Percentiles rank a stretch among this genome's conserved stretches.
Conservation (phyloP, 2,329 filamentous ascomycete species). For the Lojkania enalia region DNA sequence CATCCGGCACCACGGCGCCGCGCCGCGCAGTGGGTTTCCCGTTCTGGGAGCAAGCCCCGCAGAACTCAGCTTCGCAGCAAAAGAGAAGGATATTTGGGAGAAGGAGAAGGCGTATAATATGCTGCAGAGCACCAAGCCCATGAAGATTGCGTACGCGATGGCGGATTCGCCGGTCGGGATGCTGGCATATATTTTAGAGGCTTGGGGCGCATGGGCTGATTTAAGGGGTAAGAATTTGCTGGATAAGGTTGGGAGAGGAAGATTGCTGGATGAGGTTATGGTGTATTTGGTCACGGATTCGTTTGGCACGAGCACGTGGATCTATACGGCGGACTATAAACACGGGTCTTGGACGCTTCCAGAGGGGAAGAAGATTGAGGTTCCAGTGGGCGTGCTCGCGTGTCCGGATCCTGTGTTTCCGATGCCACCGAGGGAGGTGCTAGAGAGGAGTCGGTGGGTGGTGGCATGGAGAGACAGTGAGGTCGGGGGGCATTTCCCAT, state of each 20-base stretch:
- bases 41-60: neutral
- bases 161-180: conserved; percentile 4
- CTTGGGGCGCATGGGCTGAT: conserved; percentile 3
- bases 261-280: conserved; percentile 7
- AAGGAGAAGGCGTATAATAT: conserved; percentile 3
- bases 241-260: neutral
- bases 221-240: neutral
- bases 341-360: neutral
- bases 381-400: conserved; percentile 2
- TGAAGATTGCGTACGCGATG: conserved; percentile 8
- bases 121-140: neutral
- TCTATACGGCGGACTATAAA: conserved; percentile 2
- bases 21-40: neutral
- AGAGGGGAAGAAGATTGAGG: conserved; percentile 6
- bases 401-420: conserved; percentile 8
- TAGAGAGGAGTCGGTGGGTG: conserved; percentile 4
- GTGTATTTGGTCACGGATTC: conserved; percentile 6
- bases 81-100: conserved; percentile 3
- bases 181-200: conserved; percentile 6
- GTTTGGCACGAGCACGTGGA: conserved; percentile 6
- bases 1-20: conserved; percentile 4
- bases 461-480: neutral
- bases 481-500: conserved; percentile 6
- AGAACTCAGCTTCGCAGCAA: neutral
- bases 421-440: conserved; percentile 2